Base-by-base conservation (phyloP, 768 basidiomycete genomes). In the Russula virescens region DNA sequence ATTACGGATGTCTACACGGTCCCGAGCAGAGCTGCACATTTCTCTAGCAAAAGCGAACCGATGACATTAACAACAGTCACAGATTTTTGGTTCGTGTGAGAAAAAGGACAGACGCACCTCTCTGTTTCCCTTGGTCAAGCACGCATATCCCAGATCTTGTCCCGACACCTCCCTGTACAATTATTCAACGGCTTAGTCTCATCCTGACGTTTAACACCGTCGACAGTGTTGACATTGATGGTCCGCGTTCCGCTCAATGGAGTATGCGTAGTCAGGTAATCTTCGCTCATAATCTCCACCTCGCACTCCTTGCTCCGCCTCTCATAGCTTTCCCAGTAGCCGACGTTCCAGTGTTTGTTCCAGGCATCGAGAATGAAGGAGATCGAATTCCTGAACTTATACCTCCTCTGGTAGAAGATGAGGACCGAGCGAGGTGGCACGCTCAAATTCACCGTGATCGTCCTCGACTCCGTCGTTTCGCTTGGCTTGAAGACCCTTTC, bases 231-330 rank as follows among this genome's bases (percentile, higher is more conserved):
- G 35, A 54, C 52, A 14, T 40, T 11, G 3, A 42, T 54, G n/a
- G 14, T 16, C 38, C 38, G 51, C 40, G 52, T 38, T 53, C 49
- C 50, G 16, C 53, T 19, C 42, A 51, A 43, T 26, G 46, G 23
- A 14, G n/a, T 11, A 18, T 28, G 45, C 38, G 31, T 13, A 40
- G 49, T 52, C 25, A 25, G 21, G 52, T 19, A 34, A n/a, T 60
- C 45, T 19, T 46, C 55, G 18, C 43, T 26, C 52, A 54, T 54
- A 42, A 54, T 54, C 52, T 54, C 52, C 38, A 54, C 21, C 13
- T 40, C 38, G 23, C 52, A 42, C 0, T 21, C n/a, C n/a, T 52
- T 52, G 34, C 34, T 52, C 35, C 8, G 7, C 3, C 21, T n/a
- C 3, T 21, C n/a, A 38, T n/a, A 5, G 7, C 50, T 19, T n/a